Percentiles rank a stretch among this genome's conserved stretches.
phyloP scores from a whole-genome alignment of 2,329 filamentous ascomycete genomes.

The Thielaviopsis ethacetica region DNA sequence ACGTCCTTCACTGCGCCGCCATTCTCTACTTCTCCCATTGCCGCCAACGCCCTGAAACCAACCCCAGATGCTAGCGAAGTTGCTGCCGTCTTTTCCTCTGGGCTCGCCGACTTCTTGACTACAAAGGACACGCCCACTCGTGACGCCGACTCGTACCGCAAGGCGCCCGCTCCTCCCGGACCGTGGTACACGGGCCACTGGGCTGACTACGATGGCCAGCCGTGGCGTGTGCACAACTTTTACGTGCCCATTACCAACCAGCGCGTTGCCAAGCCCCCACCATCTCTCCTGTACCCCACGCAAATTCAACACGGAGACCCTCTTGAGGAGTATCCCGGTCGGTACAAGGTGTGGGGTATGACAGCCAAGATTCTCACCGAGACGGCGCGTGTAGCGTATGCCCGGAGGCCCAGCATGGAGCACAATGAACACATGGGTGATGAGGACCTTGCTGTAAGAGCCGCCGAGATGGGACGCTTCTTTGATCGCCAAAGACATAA shows the following conservation, averaged over 20 bases:
- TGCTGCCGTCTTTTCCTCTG: constrained; percentile 81
- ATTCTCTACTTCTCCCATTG: constrained; percentile 6
- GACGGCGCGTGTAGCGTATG: constrained; percentile 71
- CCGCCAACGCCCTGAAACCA: constrained; percentile 50
- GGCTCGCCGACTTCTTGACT: constrained; percentile 62
- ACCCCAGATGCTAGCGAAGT: constrained; percentile 79
- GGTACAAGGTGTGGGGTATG: constrained; percentile 89
- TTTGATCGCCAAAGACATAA: constrained; percentile 18
- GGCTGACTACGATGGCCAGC: constrained; percentile 59
- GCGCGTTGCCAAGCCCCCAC: constrained; percentile 43
- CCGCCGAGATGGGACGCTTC: constrained; percentile 28
- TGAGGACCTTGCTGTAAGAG: constrained; percentile 30
- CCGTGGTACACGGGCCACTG: constrained; percentile 78
- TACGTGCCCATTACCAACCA: constrained; percentile 66
- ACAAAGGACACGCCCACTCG: constrained; percentile 27
- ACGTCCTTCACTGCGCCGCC: neutral
- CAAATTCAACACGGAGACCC: constrained; percentile 23
- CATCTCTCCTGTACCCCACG: constrained; percentile 14
- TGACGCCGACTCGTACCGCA: constrained; percentile 15
- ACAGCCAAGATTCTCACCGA: constrained; percentile 83
- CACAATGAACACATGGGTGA: constrained; percentile 39
- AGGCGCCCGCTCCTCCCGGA: constrained; percentile 28
- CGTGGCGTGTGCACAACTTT: constrained; percentile 87
- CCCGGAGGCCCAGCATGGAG: constrained; percentile 70
- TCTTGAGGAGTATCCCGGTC: constrained; percentile 26